Base-by-base conservation (phyloP, 176 grass and related monocot genomes). In the Avena eriantha region DNA sequence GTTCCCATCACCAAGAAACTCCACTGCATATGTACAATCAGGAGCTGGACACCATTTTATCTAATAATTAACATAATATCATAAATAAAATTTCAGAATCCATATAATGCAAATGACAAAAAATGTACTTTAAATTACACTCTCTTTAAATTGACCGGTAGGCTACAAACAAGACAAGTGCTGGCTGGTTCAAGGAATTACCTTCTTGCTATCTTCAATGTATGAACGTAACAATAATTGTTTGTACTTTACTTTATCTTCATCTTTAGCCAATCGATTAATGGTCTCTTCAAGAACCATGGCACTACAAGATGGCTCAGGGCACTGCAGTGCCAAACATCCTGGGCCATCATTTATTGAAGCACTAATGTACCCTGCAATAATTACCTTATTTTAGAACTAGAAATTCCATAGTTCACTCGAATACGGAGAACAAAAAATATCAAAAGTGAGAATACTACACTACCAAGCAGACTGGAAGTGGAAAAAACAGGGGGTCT, bases 31-130 rank as follows among this genome's bases (percentile, higher is more conserved):
- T 15, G 90, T 85, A 92, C 97, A 99, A 64, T 92, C 94, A 83
- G 97, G 97, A 65, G 89, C 93, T 54, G 97, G 97, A 69, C 97
- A 99, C 97, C 97, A 99, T 88, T 99, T 99, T 75, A 83, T 93
- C 97, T 98, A 80, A 87, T 58, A 33, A 82, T 51, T 23, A 90
- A 81, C 35, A 63, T 76, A 21, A 64, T 48, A 48, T 17, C 26
- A 73, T 57, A 46, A 57, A 73, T 41, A 61, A 47, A 69, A 43
- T 66, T 31, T 55, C 36, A 80, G 50, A 84, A 84, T 49, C 48
- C 85, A 73, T 53, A 33, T 47, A 13, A 76, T 76, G 48, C 23
- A 75, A 26, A 51, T 51, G 73, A 54, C 14, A 76, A 33, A 33
- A 53, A 76, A 76, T 75, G 17, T 19, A 33, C 48, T 54, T 48